These are phyloP conservation scores for Aureococcus anophagefferens DNA, from an alignment of 108 stramenopile genomes.

Conservation along the genomic window DNA sequence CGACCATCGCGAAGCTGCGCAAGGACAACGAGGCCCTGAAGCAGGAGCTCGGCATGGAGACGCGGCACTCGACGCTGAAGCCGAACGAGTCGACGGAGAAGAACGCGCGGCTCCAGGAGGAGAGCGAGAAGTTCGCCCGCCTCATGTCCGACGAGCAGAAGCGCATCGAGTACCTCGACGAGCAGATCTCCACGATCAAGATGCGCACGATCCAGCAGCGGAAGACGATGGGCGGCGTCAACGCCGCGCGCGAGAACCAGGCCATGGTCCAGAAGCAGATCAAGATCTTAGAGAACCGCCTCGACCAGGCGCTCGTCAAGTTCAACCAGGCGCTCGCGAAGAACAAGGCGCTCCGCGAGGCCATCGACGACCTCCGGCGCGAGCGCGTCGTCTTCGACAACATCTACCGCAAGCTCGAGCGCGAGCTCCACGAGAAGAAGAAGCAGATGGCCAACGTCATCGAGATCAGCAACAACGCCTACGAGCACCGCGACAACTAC, in stretches of 20 bases:
- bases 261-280: constrained; percentile 65
- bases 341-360: constrained; percentile 62
- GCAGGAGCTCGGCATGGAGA: constrained; percentile 61
- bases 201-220: constrained; percentile 58
- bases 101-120: constrained; percentile 44
- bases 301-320: constrained; percentile 75
- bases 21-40: constrained; percentile 63
- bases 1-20: constrained; percentile 56
- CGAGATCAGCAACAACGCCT: constrained; percentile 64
- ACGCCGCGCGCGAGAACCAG: constrained; percentile 61
- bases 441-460: constrained; percentile 70
- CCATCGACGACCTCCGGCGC: constrained; percentile 67
- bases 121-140: constrained; percentile 42
- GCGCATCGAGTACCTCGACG: constrained; percentile 44
- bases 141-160: constrained; percentile 45
- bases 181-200: constrained; percentile 43
- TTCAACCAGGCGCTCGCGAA: constrained; percentile 66
- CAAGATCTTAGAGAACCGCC: constrained; percentile 60
- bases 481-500: constrained; percentile 73
- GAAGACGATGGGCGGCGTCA: constrained; percentile 68
- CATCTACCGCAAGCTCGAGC: constrained; percentile 64
- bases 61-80: constrained; percentile 39
- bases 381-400: constrained; percentile 72
- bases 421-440: constrained; percentile 65
- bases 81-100: constrained; percentile 45